Base-by-base conservation (phyloP, 345 rosid genomes). In the Psidium guajava region DNA sequence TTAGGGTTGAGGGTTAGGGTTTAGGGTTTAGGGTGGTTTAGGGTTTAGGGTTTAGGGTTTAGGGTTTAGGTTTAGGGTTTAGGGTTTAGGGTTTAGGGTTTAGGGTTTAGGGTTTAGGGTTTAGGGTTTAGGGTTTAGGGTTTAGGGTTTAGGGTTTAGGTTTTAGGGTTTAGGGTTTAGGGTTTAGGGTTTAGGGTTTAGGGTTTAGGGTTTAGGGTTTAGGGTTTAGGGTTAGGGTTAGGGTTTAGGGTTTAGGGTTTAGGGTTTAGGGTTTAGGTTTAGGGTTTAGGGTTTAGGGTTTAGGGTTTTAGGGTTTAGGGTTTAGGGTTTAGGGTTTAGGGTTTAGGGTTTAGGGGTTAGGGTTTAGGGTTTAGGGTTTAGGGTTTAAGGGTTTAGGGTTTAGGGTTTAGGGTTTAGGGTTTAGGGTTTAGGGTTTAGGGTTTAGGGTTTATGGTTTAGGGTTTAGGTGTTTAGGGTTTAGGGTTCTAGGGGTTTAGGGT, bases 391-490 rank as follows among this genome's bases (percentile, higher is more conserved):
- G 85, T 24, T 82, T 82, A 21, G 24, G 83, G 83, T 10, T 54
- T 83, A 32, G n/a, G 85, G 85, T 24, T 82, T 82, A 21, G 24
- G 83, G 83, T 58, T 82, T 51, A 8, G 24, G 83, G 58, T 24
- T 52, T 82, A 52, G 58, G 83, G 83, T 52, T 82, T 82, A n/a
- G 83, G 83, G 83, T 47, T 82, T 49, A 52, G 83, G 83, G 83
- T 21, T 82, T 82, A 82, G 83, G 83, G 83, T 84, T 84, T 84
- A 84, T 82, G 85, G 86, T 32, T 84, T 84, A 47, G 52, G 86
- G 86, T 50, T 64, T 82, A 15, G 40, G 83, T 58, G 11, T 82
- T 6, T 51, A 51, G 58, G 83, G 58, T 3, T 82, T 51, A 22
- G 57, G 83, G 58, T 82, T 52, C 51, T 51, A 51, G 58, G 83